These are phyloP conservation scores for Kwoniella shivajii DNA, from an alignment of 1,284 basidiomycete genomes.

Conservation along the genomic window DNA sequence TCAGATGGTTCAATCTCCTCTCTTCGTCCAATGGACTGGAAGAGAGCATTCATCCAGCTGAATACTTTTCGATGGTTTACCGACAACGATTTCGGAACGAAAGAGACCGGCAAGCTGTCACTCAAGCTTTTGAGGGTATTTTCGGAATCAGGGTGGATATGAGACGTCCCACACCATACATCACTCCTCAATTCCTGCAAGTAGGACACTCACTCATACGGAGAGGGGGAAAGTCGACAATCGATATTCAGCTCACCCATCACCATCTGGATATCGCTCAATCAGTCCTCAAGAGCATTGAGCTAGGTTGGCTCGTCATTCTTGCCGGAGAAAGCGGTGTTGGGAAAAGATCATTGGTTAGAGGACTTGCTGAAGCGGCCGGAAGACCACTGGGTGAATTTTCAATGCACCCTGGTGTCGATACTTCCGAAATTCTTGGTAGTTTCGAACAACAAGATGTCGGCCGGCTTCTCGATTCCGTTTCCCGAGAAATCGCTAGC, in stretches of 20 bases:
- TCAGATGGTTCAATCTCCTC: constrained; percentile 73
- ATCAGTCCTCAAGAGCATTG: constrained; percentile 72
- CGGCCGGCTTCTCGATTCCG: constrained; percentile 26
- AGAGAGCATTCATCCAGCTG: constrained; percentile 62
- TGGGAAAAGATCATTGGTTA: constrained; percentile 81
- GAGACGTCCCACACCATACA: constrained; percentile 58
- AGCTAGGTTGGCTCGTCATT: constrained; percentile 84
- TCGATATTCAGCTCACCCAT: constrained; percentile 64
- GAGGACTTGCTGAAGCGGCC: constrained; percentile 69
- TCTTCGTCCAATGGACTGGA: constrained; percentile 62
- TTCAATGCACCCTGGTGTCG: constrained; percentile 81
- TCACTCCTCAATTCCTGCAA: constrained; percentile 63
- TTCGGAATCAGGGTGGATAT: constrained; percentile 58
- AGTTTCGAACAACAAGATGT: constrained; percentile 88
- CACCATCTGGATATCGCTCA: constrained; percentile 71
- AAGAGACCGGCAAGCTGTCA: constrained; percentile 67
- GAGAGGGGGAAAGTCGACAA: constrained; percentile 55
- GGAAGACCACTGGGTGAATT: constrained; percentile 75
- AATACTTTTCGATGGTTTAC: constrained; percentile 73
- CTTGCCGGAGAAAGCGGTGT: constrained; percentile 72
- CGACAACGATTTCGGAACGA: constrained; percentile 79
- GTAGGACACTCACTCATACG: constrained; percentile 67
- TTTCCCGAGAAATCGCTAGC: constrained; percentile 10
- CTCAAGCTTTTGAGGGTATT: constrained; percentile 64
- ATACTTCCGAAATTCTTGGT: constrained; percentile 92